phyloP scores from a whole-genome alignment of 352 stramenopile genomes.

The Phytophthora multivora region DNA sequence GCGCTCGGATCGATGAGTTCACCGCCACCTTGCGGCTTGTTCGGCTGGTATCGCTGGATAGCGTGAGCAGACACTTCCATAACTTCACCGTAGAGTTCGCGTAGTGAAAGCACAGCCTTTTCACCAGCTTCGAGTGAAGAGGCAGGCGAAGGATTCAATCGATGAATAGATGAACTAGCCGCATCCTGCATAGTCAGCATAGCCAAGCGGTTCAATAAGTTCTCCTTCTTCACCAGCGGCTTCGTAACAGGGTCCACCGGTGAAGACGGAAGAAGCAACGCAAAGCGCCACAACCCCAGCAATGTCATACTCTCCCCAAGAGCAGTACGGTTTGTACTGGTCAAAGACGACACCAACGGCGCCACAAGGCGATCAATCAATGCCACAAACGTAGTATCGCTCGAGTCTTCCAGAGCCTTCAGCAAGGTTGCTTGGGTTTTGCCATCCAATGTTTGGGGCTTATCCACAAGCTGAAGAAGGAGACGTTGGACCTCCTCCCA shows the following conservation, averaged over 20 bases:
- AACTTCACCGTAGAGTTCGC: slow-evolving; percentile 24
- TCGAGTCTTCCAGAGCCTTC: slow-evolving; percentile 40
- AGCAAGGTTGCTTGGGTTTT: slow-evolving; percentile 31
- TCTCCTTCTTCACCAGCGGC: slow-evolving; percentile 93
- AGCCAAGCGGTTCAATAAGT: slow-evolving; percentile 89
- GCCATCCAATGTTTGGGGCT: slow-evolving; percentile 19
- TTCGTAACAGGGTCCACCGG: slow-evolving; percentile 96
- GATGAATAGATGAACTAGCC: slow-evolving; percentile 61
- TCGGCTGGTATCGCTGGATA: slow-evolving; percentile 57
- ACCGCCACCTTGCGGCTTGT: slow-evolving; percentile 10
- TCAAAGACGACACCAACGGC: slow-evolving; percentile 35
- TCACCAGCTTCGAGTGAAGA: slow-evolving; percentile 25
- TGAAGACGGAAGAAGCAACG: slow-evolving; percentile 92
- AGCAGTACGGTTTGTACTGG: slow-evolving; percentile 3
- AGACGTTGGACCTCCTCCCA: slow-evolving; percentile 37
- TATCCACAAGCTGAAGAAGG: slow-evolving; percentile 27
- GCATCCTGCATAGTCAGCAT: slow-evolving; percentile 68
- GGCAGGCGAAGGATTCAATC: slow-evolving; percentile 50
- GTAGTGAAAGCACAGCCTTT: slow-evolving; percentile 15
- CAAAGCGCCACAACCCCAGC: slow-evolving; percentile 93
- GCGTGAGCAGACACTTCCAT: slow-evolving; percentile 44
- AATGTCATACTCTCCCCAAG: slow-evolving; percentile 88
- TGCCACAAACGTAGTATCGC: slow-evolving; percentile 35
- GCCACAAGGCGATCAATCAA: slow-evolving; percentile 51
- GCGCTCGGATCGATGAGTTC: slow-evolving; percentile 17